Evolutionary conservation across 192 early-diverging fungal species (phyloP), one percentile per base, ranked within the genome.

Genomic region (Coemansia guatemalensis): DNA sequence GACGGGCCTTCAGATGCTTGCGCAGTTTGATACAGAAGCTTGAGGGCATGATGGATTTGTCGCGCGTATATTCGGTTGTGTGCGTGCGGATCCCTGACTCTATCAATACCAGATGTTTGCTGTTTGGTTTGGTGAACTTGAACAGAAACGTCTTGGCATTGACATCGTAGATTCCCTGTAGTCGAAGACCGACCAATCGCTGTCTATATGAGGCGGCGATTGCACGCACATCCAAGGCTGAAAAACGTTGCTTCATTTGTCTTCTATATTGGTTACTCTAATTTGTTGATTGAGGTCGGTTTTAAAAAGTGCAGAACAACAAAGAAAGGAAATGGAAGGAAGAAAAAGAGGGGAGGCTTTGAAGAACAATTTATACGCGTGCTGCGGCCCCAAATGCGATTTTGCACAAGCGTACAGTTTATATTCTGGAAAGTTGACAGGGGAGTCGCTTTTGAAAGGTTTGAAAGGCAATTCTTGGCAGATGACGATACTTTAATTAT

Each of bases 121-220:
- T 56, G 58, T 96, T 93, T n/a, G 91, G 89, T 78, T 89, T 87
- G 62, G 92, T 87, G 58, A 99, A 98, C 68, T 97, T 98, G 73
- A 96, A 85, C 21, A 99, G 81, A 65, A 91, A 92, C 53, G 94
- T 97, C 73, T 90, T 90, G 7, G 83, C 60, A 58, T 92, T 95
- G 64, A 95, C 85, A 81, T 97, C 95, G 74, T 98, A 99, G n/a
- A 98, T 86, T 58, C 97, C 97, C 69, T 95, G 92, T 18, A 99
- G 81, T 8, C 97, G 92, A 49, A 96, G 74, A 4, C 92, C 95
- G 8, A 94, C 83, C 21, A 96, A 69, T 59, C 85, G 77, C 58
- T 79, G 64, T 48, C 67, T 62, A 2, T 95, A 74, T 32, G 91
- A 89, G 20, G 88, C 79, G 2, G 93, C 92, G 9, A 86, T 87